Percentiles rank a stretch among this genome's conserved stretches.
These are phyloP conservation scores for Suhomyces tanzawaensis DNA, from an alignment of 805 yeast species.

Conservation along the genomic window DNA sequence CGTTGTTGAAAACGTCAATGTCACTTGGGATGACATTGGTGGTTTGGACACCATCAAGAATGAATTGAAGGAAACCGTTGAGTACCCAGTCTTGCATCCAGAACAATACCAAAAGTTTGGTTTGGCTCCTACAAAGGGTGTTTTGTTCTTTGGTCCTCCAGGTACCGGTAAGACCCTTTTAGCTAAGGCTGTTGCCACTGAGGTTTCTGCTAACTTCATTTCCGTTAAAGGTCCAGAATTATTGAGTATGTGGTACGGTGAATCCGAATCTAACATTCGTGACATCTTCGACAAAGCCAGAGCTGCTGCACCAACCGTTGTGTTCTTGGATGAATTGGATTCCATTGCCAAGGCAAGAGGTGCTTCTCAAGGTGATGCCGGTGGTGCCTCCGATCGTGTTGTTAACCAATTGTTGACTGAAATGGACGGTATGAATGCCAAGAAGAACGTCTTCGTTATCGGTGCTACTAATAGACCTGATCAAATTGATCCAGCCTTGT, in stretches of 20 bases:
- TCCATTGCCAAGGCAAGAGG: constrained; percentile 98
- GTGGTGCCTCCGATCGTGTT: constrained; percentile 95
- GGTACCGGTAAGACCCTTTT: constrained; percentile 99
- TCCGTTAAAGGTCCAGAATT: constrained; percentile 97
- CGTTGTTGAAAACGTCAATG: constrained; percentile 97
- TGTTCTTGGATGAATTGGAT: constrained; percentile 96
- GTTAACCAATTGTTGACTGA: constrained; percentile 94
- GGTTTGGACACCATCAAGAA: constrained; percentile 95
- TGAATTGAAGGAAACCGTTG: constrained; percentile 98
- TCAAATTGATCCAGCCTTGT: constrained; percentile 96
- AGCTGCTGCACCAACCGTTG: constrained; percentile 99
- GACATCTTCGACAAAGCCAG: constrained; percentile 98
- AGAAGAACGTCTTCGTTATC: constrained; percentile 96
- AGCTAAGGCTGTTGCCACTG: constrained; percentile 99
- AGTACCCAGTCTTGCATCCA: constrained; percentile 98
- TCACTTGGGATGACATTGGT: constrained; percentile 99
- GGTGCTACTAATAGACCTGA: constrained; percentile 99
- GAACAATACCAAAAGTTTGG: constrained; percentile 98
- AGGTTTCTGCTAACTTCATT: constrained; percentile 96
- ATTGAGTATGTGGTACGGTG: constrained; percentile 99
- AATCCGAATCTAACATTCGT: constrained; percentile 94
- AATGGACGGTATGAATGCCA: constrained; percentile 99
- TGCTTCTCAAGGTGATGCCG: constrained; percentile 80
- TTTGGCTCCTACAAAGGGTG: constrained; percentile 97
- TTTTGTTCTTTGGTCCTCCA: constrained; percentile 97